Percentiles rank a stretch among this genome's conserved stretches.
Evolutionary conservation across 2,329 filamentous ascomycete species (phyloP).

Genomic region (Helminthosporium solani): DNA sequence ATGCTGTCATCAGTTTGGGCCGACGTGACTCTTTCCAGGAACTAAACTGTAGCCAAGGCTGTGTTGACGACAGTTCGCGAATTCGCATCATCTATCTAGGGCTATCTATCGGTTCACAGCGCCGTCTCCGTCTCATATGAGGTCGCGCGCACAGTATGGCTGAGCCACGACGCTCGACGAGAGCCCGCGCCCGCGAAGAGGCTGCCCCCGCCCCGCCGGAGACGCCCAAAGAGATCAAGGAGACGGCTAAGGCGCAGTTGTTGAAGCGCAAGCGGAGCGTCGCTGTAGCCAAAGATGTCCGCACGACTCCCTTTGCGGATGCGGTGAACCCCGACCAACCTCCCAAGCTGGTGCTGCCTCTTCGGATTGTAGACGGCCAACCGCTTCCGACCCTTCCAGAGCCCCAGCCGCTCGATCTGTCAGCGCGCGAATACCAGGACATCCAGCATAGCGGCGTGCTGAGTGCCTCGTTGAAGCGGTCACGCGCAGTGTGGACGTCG

Average conservation of each 20-base stretch:
- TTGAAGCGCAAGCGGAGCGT: slow-evolving; percentile 38
- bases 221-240: slow-evolving; percentile 27
- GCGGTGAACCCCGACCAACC: slow-evolving; percentile 15
- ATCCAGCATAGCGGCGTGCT: slow-evolving; percentile 76
- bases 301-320: slow-evolving; percentile 18
- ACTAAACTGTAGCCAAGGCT: too few species aligned
- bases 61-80: too few species aligned
- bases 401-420: slow-evolving; percentile 64
- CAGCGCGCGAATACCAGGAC: slow-evolving; percentile 68
- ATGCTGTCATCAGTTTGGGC: background rate
- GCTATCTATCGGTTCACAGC: too few species aligned
- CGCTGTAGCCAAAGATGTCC: slow-evolving; percentile 21
- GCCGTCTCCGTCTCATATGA: too few species aligned
- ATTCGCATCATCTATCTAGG: too few species aligned
- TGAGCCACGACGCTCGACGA: slow-evolving; percentile 40
- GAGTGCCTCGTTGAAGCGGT: slow-evolving; percentile 70
- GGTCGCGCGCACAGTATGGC: slow-evolving; percentile 23
- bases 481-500: slow-evolving; percentile 56
- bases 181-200: slow-evolving; percentile 39
- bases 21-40: too few species aligned
- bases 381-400: slow-evolving; percentile 70
- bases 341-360: slow-evolving; percentile 53
- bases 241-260: slow-evolving; percentile 19
- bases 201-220: slow-evolving; percentile 26
- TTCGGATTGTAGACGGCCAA: slow-evolving; percentile 63